Evolutionary conservation across 2,329 filamentous ascomycete species (phyloP), one percentile per base, ranked within the genome.

Genomic region (Penicillium paneum): DNA sequence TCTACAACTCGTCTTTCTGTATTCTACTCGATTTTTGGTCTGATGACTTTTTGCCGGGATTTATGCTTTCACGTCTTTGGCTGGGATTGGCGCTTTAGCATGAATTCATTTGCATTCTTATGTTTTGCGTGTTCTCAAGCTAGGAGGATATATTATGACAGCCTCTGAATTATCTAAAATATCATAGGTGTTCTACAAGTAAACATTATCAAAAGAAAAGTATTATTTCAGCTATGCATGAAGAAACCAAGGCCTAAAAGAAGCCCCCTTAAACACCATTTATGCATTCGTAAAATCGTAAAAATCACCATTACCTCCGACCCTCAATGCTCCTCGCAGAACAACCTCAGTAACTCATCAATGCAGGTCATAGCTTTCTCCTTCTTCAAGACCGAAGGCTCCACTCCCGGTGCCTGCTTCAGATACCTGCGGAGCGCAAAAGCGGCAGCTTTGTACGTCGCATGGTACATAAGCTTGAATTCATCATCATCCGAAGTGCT

Each of bases 391-490:
- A 69, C 52, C 12, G 65, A 52, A 11, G 67, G 59, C 11, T 57
- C 39, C 26, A 41, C 24, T 29, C 53, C 60, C 17, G 44, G 47
- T 5, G 54, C 34, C 17, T 65, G 60, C 49, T 69, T 75, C 44
- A 76, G 50, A 49, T 73, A 75, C 49, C 66, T 71, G 15, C 74
- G 68, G n/a, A 76, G 58, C 19, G 74, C 74, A 66, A 76, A 76
- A 8, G 67, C 71, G 5, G 74, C 70, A 28, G 74, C 73, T 42
- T 73, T 72, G 56, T 76, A 76, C 4, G 73, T 76, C 12, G 73
- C 72, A 55, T 76, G 74, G 49, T 76, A 76, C 72, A 76, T 74
- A 15, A 68, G 56, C 45, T 75, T 76, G 51, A 76, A 76, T 12
- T 74, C 73, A 38, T 75, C 72, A 44, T 76, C 73, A 24, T 73